phyloP scores from a whole-genome alignment of 2,329 filamentous ascomycete species.

The Helminthosporium solani region DNA sequence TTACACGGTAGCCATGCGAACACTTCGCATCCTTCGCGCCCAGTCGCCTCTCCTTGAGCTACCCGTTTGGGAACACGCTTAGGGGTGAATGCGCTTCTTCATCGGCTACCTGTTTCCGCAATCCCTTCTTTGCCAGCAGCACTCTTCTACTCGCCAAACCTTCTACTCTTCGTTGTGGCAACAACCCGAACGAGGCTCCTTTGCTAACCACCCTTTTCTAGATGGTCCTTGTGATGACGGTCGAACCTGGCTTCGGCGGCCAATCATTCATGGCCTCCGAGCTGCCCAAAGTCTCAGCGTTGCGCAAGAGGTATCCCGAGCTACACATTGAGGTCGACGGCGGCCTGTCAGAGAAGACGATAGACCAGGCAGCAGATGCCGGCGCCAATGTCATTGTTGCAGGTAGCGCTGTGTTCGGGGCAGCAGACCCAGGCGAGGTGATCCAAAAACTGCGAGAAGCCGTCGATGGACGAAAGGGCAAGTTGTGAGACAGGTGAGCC shows the following conservation, averaged over 20 bases:
- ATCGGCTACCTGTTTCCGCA: conserved; percentile 12
- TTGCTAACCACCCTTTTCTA: conserved; percentile 44
- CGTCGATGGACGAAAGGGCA: conserved; percentile 63
- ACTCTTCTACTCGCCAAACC: conserved; percentile 16
- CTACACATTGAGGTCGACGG: conserved; percentile 98
- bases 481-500: conserved; percentile 30
- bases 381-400: conserved; percentile 98
- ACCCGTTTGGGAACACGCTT: conserved; percentile 17
- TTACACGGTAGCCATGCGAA: conserved; percentile 34
- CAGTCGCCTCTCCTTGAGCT: conserved; percentile 16
- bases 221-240: conserved; percentile 99
- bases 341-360: conserved; percentile 81
- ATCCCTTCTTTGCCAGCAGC: conserved; percentile 6
- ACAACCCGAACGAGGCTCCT: conserved; percentile 5
- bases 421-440: conserved; percentile 81
- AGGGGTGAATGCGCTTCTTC: not conserved
- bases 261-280: conserved; percentile 98
- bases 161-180: conserved; percentile 12
- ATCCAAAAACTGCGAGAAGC: conserved; percentile 78
- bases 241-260: conserved; percentile 94
- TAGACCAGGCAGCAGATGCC: conserved; percentile 90
- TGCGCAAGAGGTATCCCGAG: conserved; percentile 82
- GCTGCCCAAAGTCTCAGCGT: conserved; percentile 85
- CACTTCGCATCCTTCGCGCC: conserved; percentile 11
- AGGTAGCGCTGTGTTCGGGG: conserved; percentile 92